Evolutionary conservation across 139 green algal genomes (phyloP), one percentile per base, ranked within the genome.

Genomic region (Monoraphidium neglectum): DNA sequence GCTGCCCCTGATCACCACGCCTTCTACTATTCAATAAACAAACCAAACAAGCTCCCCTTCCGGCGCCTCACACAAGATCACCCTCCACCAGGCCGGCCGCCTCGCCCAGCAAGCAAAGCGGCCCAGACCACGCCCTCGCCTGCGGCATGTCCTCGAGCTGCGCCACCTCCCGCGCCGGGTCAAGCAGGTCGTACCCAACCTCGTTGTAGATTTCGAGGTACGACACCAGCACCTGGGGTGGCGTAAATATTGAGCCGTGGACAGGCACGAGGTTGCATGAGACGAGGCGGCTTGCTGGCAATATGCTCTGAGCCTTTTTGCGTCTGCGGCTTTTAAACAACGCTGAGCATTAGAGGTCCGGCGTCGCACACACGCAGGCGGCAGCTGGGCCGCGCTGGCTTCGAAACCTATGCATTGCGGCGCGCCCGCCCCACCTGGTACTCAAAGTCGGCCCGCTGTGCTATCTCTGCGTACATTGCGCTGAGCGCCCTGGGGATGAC

Each of bases 151-250:
- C 92, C 66, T 94, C 90, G 67, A 94, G 77, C 43, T 71, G 77
- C 38, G 88, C 87, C 32, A 92, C 82, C 33, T 96, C 91, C 1
- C 90, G 75, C 32, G 87, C 80, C 18, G 89, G 87, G 72, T 95
- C 91, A 68, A 98, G 83, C 70, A 98, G 80, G 79, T 98, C 94
- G 80, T 94, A 97, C 0, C 85, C 88, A 38, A 87, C 76, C 28
- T 97, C 91, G 69, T 97, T 95, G 84, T 97, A 97, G 33, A 97
- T 94, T 72, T 98, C 93, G 49, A 97, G 77, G 83, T 97, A 98
- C 3, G 85, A 93, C 43, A 97, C 82, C 69, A 93, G 81, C 36
- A 97, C 86, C 87, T 94, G 76, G n/a, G 8, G n/a, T n/a, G n/a
- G n/a, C n/a, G n/a, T n/a, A n/a, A n/a, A n/a, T n/a, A n/a, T n/a